These are phyloP conservation scores for Aspergillus saccharolyticus DNA, from an alignment of 495 filamentous ascomycete genomes.

Conservation along the genomic window DNA sequence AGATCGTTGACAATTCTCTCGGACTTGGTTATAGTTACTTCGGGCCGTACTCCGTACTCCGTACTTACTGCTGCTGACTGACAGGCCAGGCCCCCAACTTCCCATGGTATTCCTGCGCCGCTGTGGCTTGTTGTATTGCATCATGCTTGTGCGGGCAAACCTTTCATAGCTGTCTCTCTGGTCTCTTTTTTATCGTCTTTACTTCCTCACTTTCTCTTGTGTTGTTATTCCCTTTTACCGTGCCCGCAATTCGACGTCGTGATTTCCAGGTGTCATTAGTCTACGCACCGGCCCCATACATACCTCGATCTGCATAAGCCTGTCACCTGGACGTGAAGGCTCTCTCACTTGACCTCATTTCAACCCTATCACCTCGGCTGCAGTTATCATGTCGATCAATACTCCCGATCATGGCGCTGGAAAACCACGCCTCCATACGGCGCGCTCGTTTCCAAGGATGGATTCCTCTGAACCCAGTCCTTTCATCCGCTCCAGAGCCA, in stretches of 20 bases:
- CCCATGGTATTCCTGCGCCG: not conserved
- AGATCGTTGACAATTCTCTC: conserved; percentile 5
- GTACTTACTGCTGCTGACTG: not conserved
- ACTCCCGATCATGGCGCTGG: conserved; percentile 24
- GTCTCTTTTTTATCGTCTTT: not conserved
- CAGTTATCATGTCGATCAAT: conserved; percentile 24
- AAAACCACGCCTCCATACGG: conserved; percentile 32
- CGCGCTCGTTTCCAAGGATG: conserved; percentile 54
- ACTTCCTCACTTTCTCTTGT: not conserved
- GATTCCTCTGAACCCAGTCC: conserved; percentile 40
- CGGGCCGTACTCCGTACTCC: too few relatives aligned
- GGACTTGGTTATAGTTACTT: not conserved
- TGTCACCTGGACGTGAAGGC: conserved; percentile 29
- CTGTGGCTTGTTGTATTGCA: not conserved
- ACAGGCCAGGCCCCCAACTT: not conserved
- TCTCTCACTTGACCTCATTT: not conserved
- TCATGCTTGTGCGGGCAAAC: not conserved
- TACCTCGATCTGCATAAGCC: conserved; percentile 26
- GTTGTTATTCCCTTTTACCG: not conserved
- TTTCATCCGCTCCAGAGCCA: conserved; percentile 51
- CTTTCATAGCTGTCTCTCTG: not conserved
- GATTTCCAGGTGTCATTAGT: conserved; percentile 5
- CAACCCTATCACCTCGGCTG: conserved; percentile 3
- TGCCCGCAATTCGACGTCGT: too few relatives aligned
- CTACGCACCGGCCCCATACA: conserved; percentile 3